A percentile compares a stretch with the other conserved stretches of the same genome.
These are phyloP conservation scores for Emmonsia crescens DNA, from an alignment of 2,329 filamentous ascomycete species.

Conservation along the genomic window DNA sequence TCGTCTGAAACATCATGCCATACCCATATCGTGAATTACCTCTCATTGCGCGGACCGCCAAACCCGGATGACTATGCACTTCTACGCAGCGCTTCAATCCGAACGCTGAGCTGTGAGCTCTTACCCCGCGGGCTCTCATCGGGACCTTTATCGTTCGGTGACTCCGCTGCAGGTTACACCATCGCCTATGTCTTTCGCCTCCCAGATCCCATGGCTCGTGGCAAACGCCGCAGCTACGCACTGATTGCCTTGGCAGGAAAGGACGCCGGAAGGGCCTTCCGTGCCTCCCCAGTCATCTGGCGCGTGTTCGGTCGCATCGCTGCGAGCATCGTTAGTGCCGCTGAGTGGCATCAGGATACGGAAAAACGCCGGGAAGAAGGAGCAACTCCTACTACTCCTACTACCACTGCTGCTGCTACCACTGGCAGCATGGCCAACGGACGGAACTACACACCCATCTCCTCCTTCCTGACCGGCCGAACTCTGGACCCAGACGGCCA, in stretches of 20 bases:
- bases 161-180: slow-evolving; percentile 45
- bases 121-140: slow-evolving; percentile 46
- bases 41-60: slow-evolving; percentile 46
- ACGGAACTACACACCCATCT: slow-evolving; percentile 44
- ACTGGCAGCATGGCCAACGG: slow-evolving; percentile 16
- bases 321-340: slow-evolving; percentile 39
- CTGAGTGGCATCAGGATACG: slow-evolving; percentile 35
- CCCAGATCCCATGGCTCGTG: slow-evolving; percentile 47
- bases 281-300: slow-evolving; percentile 40
- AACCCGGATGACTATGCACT: slow-evolving; percentile 44
- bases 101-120: slow-evolving; percentile 47
- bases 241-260: slow-evolving; percentile 47
- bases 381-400: slow-evolving; percentile 9
- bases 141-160: slow-evolving; percentile 49
- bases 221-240: slow-evolving; percentile 46
- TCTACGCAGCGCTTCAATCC: slow-evolving; percentile 47
- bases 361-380: slow-evolving; percentile 35
- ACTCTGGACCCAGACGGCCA: slow-evolving; percentile 46
- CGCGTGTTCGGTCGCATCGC: slow-evolving; percentile 46
- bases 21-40: slow-evolving; percentile 47
- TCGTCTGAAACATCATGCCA: slow-evolving; percentile 40
- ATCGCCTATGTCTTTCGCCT: slow-evolving; percentile 51
- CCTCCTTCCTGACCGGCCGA: slow-evolving; percentile 48
- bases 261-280: slow-evolving; percentile 38
- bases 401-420: slow-evolving; percentile 4